Percentiles rank a stretch among this genome's conserved stretches.
phyloP scores from a whole-genome alignment of 768 basidiomycete species.

The Leccinellum rugosiceps region DNA sequence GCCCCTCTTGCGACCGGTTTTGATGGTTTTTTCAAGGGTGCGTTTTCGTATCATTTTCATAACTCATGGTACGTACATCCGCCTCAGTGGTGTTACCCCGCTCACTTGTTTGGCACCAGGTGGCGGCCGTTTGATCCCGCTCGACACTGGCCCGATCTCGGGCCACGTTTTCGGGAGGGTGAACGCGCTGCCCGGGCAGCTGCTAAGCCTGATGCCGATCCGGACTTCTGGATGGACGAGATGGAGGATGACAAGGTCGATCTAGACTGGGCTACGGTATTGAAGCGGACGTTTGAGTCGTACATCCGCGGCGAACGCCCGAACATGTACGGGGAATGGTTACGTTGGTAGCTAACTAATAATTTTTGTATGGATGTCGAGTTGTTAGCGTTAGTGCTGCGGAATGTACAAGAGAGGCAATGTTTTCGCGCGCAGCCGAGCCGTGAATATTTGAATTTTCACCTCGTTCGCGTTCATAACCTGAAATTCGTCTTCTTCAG shows the following conservation, averaged over 20 bases:
- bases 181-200: slow-evolving; percentile 60
- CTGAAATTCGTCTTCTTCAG: slow-evolving; percentile 13
- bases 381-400: slow-evolving; percentile 12
- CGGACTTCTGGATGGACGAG: slow-evolving; percentile 28
- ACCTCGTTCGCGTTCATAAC: slow-evolving; percentile 3
- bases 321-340: slow-evolving; percentile 90
- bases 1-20: slow-evolving; percentile 84
- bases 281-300: slow-evolving; percentile 93
- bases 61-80: slow-evolving; percentile 67
- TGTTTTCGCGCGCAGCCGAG: slow-evolving; percentile 20
- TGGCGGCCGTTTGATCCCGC: slow-evolving; percentile 90
- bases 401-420: slow-evolving; percentile 26
- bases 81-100: background rate
- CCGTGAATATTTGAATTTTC: slow-evolving; percentile 15
- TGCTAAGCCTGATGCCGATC: slow-evolving; percentile 18
- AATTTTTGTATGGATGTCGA: background rate
- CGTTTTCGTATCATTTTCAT: slow-evolving; percentile 93
- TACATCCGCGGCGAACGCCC: slow-evolving; percentile 84
- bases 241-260: slow-evolving; percentile 58
- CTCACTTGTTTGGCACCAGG: slow-evolving; percentile 43
- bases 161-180: slow-evolving; percentile 67
- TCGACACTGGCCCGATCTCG: slow-evolving; percentile 90
- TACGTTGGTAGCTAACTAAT: slow-evolving; percentile 18
- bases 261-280: slow-evolving; percentile 81
- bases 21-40: slow-evolving; percentile 89